Conservation (phyloP, 148 eudicot species). For the Persicaria maculosa region DNA sequence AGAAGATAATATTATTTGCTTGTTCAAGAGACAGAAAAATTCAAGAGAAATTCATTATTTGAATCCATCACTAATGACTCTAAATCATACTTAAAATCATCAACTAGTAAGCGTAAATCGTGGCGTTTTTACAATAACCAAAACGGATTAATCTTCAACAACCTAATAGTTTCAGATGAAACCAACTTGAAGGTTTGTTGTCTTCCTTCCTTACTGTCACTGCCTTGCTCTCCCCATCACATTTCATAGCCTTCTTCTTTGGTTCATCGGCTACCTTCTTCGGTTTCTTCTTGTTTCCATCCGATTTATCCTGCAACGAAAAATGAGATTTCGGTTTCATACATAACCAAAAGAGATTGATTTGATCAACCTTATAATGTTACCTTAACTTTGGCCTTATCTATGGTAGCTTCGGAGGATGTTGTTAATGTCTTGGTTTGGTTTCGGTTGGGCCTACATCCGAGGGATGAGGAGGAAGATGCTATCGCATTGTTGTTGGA, state of each 20-base stretch:
- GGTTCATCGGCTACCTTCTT: conserved; percentile 2
- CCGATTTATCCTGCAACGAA: conserved; percentile 1
- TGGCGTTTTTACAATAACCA: not conserved
- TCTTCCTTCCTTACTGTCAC: not conserved
- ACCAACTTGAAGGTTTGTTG: conserved; percentile 3
- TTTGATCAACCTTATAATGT: not conserved
- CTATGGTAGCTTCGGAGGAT: conserved; percentile 1
- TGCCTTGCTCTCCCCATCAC: not conserved
- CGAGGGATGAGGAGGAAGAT: not conserved
- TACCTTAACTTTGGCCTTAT: conserved; percentile 10
- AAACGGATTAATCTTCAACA: not conserved
- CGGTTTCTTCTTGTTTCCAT: not conserved
- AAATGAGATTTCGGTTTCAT: not conserved
- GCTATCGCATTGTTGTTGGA: not conserved
- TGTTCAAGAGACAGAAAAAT: not conserved
- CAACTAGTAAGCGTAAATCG: not conserved
- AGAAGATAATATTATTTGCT: too few relatives aligned
- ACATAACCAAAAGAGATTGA: not conserved
- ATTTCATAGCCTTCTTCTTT: conserved; percentile 7
- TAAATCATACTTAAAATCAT: not conserved
- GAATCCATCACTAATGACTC: not conserved
- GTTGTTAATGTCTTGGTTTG: conserved; percentile 11
- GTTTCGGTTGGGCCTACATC: conserved; percentile 8
- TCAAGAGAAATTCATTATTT: not conserved
- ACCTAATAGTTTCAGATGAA: conserved; percentile 1